phyloP scores from a whole-genome alignment of 306 rosid genomes.

The Medicago ruthenica region DNA sequence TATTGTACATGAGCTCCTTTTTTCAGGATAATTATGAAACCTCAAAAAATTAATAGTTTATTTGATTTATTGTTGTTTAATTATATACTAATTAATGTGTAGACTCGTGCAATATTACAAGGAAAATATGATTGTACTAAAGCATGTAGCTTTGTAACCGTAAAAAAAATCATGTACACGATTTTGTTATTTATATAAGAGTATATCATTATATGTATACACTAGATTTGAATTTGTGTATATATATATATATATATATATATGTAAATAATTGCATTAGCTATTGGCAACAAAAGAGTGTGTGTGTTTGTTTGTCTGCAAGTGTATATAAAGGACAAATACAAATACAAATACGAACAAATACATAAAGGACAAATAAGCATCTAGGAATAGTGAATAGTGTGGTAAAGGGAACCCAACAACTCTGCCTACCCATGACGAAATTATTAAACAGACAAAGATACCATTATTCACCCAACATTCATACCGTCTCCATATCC shows the following conservation, averaged over 20 bases:
- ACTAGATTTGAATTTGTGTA: too few species aligned
- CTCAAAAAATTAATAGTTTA: too few species aligned
- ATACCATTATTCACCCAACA: conserved; percentile 75
- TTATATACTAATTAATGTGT: too few species aligned
- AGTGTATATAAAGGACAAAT: conserved; percentile 11
- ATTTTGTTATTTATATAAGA: neutral
- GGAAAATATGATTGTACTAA: too few species aligned
- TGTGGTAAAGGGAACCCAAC: conserved; percentile 51
- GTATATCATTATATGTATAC: neutral
- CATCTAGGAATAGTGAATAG: conserved; percentile 53
- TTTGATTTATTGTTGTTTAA: too few species aligned
- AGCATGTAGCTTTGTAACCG: too few species aligned
- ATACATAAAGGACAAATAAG: conserved; percentile 60
- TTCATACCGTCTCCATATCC: conserved; percentile 68
- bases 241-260: too few species aligned
- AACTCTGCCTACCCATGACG: conserved; percentile 57
- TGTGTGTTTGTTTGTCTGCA: conserved; percentile 24
- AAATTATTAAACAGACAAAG: conserved; percentile 65
- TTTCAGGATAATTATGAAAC: too few species aligned
- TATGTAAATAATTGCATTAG: neutral
- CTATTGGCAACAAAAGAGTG: neutral
- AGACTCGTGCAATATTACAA: too few species aligned
- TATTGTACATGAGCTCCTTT: too few species aligned
- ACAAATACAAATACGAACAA: conserved; percentile 52
- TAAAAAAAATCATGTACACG: neutral